Evolutionary conservation across 768 basidiomycete genomes (phyloP), one percentile per base, ranked within the genome.

Genomic region (Mycena polygramma): DNA sequence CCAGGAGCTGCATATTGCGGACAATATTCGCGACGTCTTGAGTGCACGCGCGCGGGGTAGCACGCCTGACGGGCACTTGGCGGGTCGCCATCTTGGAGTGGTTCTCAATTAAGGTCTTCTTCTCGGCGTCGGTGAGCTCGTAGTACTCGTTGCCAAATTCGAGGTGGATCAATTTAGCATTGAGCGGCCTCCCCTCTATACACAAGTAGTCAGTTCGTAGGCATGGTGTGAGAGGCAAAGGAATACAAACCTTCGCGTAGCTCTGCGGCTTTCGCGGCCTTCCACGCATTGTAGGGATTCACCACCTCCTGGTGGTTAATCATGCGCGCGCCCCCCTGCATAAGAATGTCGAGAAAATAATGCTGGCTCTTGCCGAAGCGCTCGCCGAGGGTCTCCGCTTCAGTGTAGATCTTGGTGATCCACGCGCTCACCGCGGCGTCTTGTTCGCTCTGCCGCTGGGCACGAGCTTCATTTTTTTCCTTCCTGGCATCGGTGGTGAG

Each of bases 21-120:
- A 59, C 41, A 8, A 67, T 9, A n/a, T 69, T 66, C 15, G 52
- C n/a, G 7, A 73, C 52, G 37, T 75, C 72, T 20, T 73, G 72
- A 13, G 69, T 13, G 41, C 61, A 49, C 15, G 52, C 51, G 20
- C 64, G 60, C 43, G 64, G 53, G 9, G 69, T 64, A 19, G 55
- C 63, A 41, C 57, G 68, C 43, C 30, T 54, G 35, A 62, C 11
- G 39, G 26, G 59, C 58, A 26, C 48, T 66, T 14, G n/a, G 1
- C 30, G 20, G 9, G n/a, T 49, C 45, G 26, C 22, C 15, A 17
- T 36, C 63, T 26, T 65, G n/a, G n/a, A n/a, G 11, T 24, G 57
- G 0, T 58, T 35, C 48, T 52, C 14, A 4, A 67, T 26, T 10
- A 69, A 24, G 8, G 61, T 61, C 1, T 52, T 36, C 35, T 58